phyloP scores from a whole-genome alignment of 2,329 filamentous ascomycete species.

The Truncatella angustata region DNA sequence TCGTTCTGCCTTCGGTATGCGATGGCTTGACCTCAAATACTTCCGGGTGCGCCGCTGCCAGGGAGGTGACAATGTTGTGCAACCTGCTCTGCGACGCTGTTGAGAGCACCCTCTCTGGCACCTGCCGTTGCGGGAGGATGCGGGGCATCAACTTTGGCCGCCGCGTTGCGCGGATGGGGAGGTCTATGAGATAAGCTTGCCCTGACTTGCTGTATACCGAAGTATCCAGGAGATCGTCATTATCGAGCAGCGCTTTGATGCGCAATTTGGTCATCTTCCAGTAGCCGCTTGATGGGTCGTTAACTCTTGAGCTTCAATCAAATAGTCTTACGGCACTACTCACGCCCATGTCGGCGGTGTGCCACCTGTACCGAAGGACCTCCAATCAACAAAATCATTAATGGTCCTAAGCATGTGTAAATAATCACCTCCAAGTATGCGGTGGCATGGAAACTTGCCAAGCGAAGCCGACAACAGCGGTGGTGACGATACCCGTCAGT shows the following conservation, averaged over 20 bases:
- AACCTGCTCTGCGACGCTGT: neutral
- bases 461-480: neutral
- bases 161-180: neutral
- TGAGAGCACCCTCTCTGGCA: neutral
- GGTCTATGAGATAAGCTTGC: neutral
- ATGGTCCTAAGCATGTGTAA: neutral
- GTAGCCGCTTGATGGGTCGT: neutral
- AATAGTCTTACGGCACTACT: neutral
- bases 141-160: constrained; percentile 4
- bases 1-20: constrained; percentile 6
- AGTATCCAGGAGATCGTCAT: neutral
- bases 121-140: constrained; percentile 7
- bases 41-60: neutral
- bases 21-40: neutral
- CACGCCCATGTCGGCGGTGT: constrained; percentile 8
- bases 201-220: neutral
- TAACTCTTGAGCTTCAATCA: neutral
- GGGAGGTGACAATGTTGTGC: neutral
- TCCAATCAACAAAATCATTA: constrained; percentile 1
- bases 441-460: neutral
- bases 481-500: constrained; percentile 2
- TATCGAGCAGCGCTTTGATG: neutral
- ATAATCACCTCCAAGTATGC: neutral
- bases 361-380: constrained; percentile 4
- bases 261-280: constrained; percentile 5